Conservation (phyloP, 257 asterid species). For the Plectranthus barbatus region DNA sequence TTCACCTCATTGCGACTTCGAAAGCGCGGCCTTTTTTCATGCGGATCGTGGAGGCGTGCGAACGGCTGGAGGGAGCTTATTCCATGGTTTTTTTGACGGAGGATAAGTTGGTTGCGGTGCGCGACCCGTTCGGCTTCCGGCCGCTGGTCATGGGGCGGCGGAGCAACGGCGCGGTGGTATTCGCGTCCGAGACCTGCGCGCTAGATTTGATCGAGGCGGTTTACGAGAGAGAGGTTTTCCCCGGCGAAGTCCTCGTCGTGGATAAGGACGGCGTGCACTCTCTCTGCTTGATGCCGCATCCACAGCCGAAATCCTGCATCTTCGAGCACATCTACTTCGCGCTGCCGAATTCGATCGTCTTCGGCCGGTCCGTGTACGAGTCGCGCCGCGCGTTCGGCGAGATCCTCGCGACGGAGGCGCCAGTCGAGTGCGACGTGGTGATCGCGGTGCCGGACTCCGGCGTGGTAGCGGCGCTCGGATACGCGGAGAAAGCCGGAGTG, state of each 20-base stretch:
- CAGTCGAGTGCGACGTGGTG: too few relatives aligned
- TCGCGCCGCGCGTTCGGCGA: conserved; percentile 66
- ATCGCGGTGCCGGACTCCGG: too few relatives aligned
- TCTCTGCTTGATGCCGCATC: conserved; percentile 58
- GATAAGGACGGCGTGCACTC: conserved; percentile 50
- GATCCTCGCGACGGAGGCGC: conserved; percentile 62
- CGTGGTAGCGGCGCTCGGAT: conserved; percentile 88
- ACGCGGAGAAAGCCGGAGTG: conserved; percentile 77
- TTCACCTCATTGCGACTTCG: conserved; percentile 78
- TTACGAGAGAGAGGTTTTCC: conserved; percentile 59
- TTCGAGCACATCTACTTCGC: conserved; percentile 89
- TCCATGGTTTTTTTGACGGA: conserved; percentile 63
- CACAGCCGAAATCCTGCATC: conserved; percentile 61
- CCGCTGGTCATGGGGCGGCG: conserved; percentile 67
- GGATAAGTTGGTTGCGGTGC: conserved; percentile 54
- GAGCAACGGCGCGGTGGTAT: conserved; percentile 58
- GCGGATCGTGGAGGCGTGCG: conserved; percentile 87
- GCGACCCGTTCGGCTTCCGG: conserved; percentile 57
- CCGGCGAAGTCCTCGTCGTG: conserved; percentile 59
- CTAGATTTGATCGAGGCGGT: conserved; percentile 70
- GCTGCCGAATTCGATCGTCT: conserved; percentile 64
- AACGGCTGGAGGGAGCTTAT: conserved; percentile 76
- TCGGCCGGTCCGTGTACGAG: conserved; percentile 75
- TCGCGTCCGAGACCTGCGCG: conserved; percentile 67
- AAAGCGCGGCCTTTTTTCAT: conserved; percentile 70